Conservation (phyloP, 768 basidiomycete genomes). For the Russula emetica region DNA sequence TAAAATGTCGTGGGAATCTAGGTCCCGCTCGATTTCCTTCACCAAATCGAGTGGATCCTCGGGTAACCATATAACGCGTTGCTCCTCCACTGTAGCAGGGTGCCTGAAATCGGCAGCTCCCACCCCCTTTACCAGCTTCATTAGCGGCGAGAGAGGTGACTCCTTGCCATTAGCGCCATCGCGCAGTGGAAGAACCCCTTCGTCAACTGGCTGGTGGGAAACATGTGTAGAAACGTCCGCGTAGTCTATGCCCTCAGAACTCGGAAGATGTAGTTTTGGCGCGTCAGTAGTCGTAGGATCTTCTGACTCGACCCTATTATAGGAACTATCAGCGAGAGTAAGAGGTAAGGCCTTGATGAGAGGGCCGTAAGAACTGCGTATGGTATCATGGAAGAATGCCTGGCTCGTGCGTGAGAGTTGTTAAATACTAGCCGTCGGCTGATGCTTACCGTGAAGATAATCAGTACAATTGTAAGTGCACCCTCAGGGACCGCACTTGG, state of each 20-base stretch:
- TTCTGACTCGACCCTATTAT: conserved; percentile 31
- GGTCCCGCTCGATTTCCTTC: conserved; percentile 58
- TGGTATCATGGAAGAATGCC: conserved; percentile 68
- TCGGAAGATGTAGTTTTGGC: not conserved
- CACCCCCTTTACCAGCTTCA: conserved; percentile 31
- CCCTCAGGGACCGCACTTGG: conserved; percentile 68
- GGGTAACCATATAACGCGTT: conserved; percentile 83
- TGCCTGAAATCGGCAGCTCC: conserved; percentile 67
- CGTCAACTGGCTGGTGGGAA: not conserved
- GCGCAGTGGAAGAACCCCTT: not conserved
- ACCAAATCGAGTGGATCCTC: conserved; percentile 63
- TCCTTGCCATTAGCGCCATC: not conserved
- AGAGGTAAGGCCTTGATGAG: conserved; percentile 72
- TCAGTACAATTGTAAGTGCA: conserved; percentile 78
- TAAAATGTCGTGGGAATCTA: conserved; percentile 48
- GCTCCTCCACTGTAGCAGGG: conserved; percentile 70
- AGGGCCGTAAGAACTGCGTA: conserved; percentile 77
- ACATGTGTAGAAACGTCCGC: not conserved
- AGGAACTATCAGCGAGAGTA: conserved; percentile 68
- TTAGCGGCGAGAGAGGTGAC: conserved; percentile 23
- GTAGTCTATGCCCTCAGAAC: conserved; percentile 7
- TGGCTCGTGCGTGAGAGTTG: conserved; percentile 31
- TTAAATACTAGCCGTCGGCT: not conserved
- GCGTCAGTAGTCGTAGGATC: not conserved
- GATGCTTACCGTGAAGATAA: conserved; percentile 70